phyloP scores from a whole-genome alignment of 2,329 filamentous ascomycete genomes.

The Penicillium sp. region DNA sequence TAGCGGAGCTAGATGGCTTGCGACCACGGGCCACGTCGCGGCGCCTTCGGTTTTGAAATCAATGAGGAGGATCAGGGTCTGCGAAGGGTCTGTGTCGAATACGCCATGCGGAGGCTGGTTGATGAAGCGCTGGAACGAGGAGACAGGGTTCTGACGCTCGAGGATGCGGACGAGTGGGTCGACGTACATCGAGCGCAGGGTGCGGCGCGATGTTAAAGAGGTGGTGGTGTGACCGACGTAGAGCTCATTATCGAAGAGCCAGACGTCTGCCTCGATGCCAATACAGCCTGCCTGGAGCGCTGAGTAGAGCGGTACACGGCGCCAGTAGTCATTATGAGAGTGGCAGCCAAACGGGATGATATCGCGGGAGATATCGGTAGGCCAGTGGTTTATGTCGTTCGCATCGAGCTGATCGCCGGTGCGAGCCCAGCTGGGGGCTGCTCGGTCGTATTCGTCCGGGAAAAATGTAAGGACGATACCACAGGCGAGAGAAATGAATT shows the following conservation, averaged over 20 bases:
- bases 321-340: constrained; percentile 63
- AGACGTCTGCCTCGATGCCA: constrained; percentile 59
- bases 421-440: constrained; percentile 42
- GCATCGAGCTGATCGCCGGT: constrained; percentile 35
- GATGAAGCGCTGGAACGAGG: constrained; percentile 34
- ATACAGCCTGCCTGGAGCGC: constrained; percentile 56
- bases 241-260: constrained; percentile 55
- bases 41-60: constrained; percentile 50
- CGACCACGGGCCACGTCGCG: constrained; percentile 38
- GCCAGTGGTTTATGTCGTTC: constrained; percentile 42
- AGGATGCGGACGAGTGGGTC: constrained; percentile 53
- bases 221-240: constrained; percentile 56
- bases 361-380: constrained; percentile 52
- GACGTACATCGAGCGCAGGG: constrained; percentile 54
- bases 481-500: constrained; percentile 40
- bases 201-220: constrained; percentile 48
- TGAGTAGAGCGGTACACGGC: constrained; percentile 55
- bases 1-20: constrained; percentile 47
- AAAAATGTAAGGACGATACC: constrained; percentile 43
- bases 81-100: constrained; percentile 51
- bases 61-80: constrained; percentile 54
- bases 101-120: constrained; percentile 45
- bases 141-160: constrained; percentile 49
- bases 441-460: constrained; percentile 42
- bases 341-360: constrained; percentile 54